Conservation (phyloP, 2,329 filamentous ascomycete species). For the Zasmidium citrigriseum region DNA sequence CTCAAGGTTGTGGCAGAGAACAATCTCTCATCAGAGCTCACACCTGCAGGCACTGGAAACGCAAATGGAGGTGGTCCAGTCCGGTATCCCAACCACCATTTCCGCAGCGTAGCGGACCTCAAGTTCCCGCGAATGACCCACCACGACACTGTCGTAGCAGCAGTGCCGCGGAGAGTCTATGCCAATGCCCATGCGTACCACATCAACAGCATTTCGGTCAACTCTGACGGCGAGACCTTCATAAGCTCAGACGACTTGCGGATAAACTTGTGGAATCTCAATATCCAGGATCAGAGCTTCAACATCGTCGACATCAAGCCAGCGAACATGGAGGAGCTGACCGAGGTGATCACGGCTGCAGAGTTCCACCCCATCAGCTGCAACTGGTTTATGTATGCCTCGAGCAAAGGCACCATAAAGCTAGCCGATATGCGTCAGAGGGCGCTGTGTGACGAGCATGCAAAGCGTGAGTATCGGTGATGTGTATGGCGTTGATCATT, state of each 20-base stretch:
- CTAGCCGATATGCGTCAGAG: slow-evolving; percentile 97
- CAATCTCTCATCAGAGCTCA: slow-evolving; percentile 93
- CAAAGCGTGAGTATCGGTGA: slow-evolving; percentile 71
- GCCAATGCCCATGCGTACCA: slow-evolving; percentile 98
- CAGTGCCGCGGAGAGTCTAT: slow-evolving; percentile 92
- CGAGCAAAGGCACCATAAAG: slow-evolving; percentile 98
- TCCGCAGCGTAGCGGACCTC: slow-evolving; percentile 78
- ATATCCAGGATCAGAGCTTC: slow-evolving; percentile 99
- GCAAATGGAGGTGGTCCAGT: slow-evolving; percentile 77
- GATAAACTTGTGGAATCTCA: slow-evolving; percentile 98
- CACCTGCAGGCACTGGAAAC: slow-evolving; percentile 63
- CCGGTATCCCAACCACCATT: slow-evolving; percentile 70
- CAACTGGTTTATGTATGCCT: slow-evolving; percentile 99
- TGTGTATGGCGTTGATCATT: not conserved
- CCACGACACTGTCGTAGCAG: slow-evolving; percentile 96
- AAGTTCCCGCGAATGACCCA: slow-evolving; percentile 96
- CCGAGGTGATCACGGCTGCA: slow-evolving; percentile 96
- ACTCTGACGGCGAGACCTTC: slow-evolving; percentile 98
- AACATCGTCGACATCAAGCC: slow-evolving; percentile 99
- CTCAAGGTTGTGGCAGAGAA: slow-evolving; percentile 99
- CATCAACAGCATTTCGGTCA: slow-evolving; percentile 99
- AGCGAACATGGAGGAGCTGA: slow-evolving; percentile 99
- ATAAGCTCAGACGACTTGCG: slow-evolving; percentile 97
- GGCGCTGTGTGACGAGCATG: slow-evolving; percentile 91
- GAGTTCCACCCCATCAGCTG: slow-evolving; percentile 97